Conservation (phyloP, 768 basidiomycete species). For the Cyathus striatus region DNA sequence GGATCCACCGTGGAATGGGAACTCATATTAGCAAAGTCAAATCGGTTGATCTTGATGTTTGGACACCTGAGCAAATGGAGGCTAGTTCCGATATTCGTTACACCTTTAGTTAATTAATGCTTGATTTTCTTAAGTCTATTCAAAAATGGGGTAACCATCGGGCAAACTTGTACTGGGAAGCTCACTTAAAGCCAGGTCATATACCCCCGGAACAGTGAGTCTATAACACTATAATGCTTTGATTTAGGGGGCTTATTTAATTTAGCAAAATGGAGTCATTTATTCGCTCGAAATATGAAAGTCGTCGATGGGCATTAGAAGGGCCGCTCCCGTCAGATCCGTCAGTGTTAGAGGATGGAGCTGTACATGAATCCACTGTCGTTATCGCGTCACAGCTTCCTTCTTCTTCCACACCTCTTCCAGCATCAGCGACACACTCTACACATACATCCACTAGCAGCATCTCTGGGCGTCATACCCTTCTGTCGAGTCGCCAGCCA, state of each 20-base stretch:
- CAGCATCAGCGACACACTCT: constrained; percentile 25
- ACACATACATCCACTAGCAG: too few relatives aligned
- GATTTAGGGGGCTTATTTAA: too few relatives aligned
- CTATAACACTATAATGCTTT: neutral
- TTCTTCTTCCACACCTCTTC: constrained; percentile 14
- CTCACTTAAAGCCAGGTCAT: constrained; percentile 89
- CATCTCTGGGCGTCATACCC: constrained; percentile 21
- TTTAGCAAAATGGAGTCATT: constrained; percentile 98
- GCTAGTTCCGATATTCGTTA: constrained; percentile 33
- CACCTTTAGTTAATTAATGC: neutral
- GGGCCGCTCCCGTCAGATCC: constrained; percentile 83
- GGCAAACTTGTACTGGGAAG: constrained; percentile 97
- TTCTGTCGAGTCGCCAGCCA: constrained; percentile 36
- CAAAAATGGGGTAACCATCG: constrained; percentile 93
- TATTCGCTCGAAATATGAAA: constrained; percentile 95
- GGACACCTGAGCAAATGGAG: constrained; percentile 98
- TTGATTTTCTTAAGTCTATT: constrained; percentile 49
- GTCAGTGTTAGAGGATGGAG: constrained; percentile 56
- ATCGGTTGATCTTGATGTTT: constrained; percentile 94
- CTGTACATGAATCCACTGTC: neutral
- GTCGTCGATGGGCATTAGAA: constrained; percentile 88
- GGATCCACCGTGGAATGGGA: constrained; percentile 96
- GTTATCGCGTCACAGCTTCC: constrained; percentile 12
- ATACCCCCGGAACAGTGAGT: constrained; percentile 92
- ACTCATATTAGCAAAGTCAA: constrained; percentile 98